phyloP scores from a whole-genome alignment of 108 stramenopile species.

The Skeletonema grethae region DNA sequence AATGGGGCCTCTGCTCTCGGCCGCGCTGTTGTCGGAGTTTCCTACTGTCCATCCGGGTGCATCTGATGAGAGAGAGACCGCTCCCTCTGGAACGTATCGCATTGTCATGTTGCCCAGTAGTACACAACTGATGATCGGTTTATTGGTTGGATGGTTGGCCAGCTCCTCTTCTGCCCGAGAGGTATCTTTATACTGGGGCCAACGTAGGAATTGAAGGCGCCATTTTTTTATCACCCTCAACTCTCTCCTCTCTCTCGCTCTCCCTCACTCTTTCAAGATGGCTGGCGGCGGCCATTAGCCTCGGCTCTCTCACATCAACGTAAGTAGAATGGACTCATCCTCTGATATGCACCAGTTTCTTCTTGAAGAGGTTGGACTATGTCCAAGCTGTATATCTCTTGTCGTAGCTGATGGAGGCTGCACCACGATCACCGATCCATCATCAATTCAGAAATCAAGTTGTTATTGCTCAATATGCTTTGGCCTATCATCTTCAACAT shows the following conservation, averaged over 20 bases:
- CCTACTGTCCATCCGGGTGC: slow-evolving; percentile 30
- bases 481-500: slow-evolving; percentile 21
- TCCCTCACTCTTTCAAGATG: no score
- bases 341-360: background rate
- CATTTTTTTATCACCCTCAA: no score
- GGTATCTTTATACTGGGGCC: no score
- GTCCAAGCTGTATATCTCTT: slow-evolving; percentile 1
- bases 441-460: background rate
- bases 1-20: slow-evolving; percentile 35
- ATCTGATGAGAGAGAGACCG: slow-evolving; percentile 39
- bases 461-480: slow-evolving; percentile 36
- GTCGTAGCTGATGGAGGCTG: background rate
- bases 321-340: background rate
- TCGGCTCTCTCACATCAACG: no score
- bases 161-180: no score
- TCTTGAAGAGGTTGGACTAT: background rate
- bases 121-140: no score
- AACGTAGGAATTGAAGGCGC: background rate
- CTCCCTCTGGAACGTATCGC: slow-evolving; percentile 32
- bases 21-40: background rate
- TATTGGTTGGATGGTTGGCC: no score
- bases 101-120: slow-evolving; percentile 1
- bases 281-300: no score
- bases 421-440: background rate
- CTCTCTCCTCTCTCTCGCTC: no score